Evolutionary conservation across 805 yeast genomes (phyloP), one percentile per base, ranked within the genome.

Genomic region (Candida montana): DNA sequence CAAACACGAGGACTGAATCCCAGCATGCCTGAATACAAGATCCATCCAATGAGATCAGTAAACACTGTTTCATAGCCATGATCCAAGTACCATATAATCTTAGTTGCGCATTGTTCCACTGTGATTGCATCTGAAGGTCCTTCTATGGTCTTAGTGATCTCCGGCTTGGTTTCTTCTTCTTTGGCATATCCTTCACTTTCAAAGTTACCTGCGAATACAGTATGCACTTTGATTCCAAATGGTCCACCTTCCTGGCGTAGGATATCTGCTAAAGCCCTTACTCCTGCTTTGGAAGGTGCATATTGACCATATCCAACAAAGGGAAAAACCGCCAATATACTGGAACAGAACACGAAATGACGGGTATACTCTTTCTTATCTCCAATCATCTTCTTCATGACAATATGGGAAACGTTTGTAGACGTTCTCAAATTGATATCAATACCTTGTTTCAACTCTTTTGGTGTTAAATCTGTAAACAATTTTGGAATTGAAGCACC

Each of bases 271-370:
- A 93, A 65, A 0, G 95, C 68, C 53, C 85, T 73, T 13, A 91
- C 59, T 0, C 96, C 95, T 0, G 87, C 82, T 59, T 93, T 93
- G 50, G 80, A 62, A 1, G 99, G 99, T 0, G 93, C 90, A 58
- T 93, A 93, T 53, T 87, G 91, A 0, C 80, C 74, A 59, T 93
- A 93, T 0, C 99, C 99, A 33, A 88, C 84, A 55, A 91, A 83
- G 5, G 96, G 88, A 66, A 77, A 91, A 50, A 83, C 78, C 3
- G 95, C 89, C 9, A 83, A 77, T 4, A 80, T 84, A 2, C 96
- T 86, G 0, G 96, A 84, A 53, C 74, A 81, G 46, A 70, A 74
- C 19, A 79, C 77, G 50, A 79, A 72, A 54, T 72, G 82, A 43
- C 80, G 75, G 48, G 57, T 44, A 28, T 57, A 55, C 17, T 40